Evolutionary conservation across 331 rosid species (phyloP).

Genomic region (Quercus phellos): DNA sequence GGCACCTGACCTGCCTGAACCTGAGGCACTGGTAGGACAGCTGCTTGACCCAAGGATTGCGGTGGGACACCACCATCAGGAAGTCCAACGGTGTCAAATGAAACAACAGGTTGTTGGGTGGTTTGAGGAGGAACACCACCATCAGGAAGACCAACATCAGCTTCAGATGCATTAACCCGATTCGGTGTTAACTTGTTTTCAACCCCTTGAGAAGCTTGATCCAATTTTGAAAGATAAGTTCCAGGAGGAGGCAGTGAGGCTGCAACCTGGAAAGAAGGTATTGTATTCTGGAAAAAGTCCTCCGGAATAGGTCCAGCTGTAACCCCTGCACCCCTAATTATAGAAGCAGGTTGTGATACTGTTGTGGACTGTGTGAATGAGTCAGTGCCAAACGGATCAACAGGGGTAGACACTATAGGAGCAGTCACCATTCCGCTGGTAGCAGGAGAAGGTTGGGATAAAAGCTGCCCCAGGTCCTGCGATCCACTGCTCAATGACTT

Average conservation of each 20-base stretch:
- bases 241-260: conserved; percentile 83
- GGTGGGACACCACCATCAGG: conserved; percentile 94
- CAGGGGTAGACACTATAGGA: conserved; percentile 49
- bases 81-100: conserved; percentile 56
- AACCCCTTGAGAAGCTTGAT: conserved; percentile 44
- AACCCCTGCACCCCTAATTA: conserved; percentile 37
- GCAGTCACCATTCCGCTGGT: conserved; percentile 37
- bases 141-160: conserved; percentile 49
- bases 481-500: conserved; percentile 58
- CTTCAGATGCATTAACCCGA: conserved; percentile 45
- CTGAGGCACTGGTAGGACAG: conserved; percentile 44
- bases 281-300: conserved; percentile 94
- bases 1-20: conserved; percentile 48
- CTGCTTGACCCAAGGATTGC: conserved; percentile 51
- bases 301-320: conserved; percentile 83
- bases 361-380: conserved; percentile 47
- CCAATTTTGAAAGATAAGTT: conserved; percentile 70
- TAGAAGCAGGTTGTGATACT: conserved; percentile 47
- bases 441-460: conserved; percentile 42
- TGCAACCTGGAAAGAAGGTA: conserved; percentile 84
- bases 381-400: conserved; percentile 59
- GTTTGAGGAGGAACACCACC: conserved; percentile 66
- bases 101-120: conserved; percentile 45
- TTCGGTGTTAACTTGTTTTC: conserved; percentile 40
- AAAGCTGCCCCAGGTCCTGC: conserved; percentile 73